Base-by-base conservation (phyloP, 495 filamentous ascomycete genomes). In the Parathielavia hyrcaniae region DNA sequence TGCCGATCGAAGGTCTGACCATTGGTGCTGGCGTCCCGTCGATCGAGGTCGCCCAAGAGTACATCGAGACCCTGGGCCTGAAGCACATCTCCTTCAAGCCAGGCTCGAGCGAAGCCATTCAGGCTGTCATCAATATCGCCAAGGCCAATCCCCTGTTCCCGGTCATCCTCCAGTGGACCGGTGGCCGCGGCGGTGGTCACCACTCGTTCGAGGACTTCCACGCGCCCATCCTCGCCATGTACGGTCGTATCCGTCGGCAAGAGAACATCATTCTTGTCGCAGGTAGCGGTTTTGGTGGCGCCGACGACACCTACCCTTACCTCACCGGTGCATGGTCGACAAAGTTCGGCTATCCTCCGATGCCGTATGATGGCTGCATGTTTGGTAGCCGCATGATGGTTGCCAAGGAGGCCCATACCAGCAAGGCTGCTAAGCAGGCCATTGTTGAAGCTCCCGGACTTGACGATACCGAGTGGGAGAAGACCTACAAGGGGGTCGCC, bases 131-230 rank as follows among this genome's bases (percentile, higher is more conserved):
- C 71, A 92, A 95, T 69, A 89, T 97, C 65, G 91, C 91, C 49
- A 91, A 89, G 67, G 89, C 90, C 5, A 92, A 63, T 66, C 91
- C 91, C 4, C 83, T 78, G 10, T 97, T 96, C 77, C 91, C 91
- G 5, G 81, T 96, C 50, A 86, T 97, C 35, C 72, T 95, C 44
- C 91, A 97, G 66, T 97, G 91, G 91, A 97, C 91, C 55, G 91
- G 91, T 64, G 91, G 91, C 36, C 84, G 91, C 70, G 91, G 90
- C 61, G 91, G 91, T 69, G 91, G 91, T 41, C 91, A 96, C 74
- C 91, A 97, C 71, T 95, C 90, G 3, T 97, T 85, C 59, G 91
- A 96, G 65, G 91, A 97, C 66, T 96, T 97, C 77, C 91, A 97
- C 68, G 83, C 90, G 60, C 91, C 91, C 1, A 88, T 97, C 50